A percentile compares a stretch with the other conserved stretches of the same genome.
These are phyloP conservation scores for Plasmodium chabaudi DNA, from an alignment of 169 alveolate species.

Conservation along the genomic window DNA sequence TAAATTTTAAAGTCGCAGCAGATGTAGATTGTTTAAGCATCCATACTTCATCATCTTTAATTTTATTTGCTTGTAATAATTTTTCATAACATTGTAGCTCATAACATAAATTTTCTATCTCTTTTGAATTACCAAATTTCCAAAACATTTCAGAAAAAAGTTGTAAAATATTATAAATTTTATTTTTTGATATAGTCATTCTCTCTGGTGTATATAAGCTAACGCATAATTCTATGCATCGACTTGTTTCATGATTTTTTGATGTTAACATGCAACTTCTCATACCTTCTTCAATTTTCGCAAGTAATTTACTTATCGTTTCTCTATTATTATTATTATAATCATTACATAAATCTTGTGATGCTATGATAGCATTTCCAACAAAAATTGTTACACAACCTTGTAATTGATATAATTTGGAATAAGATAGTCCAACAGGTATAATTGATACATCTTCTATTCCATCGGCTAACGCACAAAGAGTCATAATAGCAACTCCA, in stretches of 20 bases:
- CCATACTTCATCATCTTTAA: conserved; percentile 93
- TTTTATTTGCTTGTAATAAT: conserved; percentile 81
- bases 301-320: conserved; percentile 82
- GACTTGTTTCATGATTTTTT: conserved; percentile 84
- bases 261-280: conserved; percentile 88
- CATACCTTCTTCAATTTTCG: conserved; percentile 85
- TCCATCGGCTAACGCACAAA: conserved; percentile 93
- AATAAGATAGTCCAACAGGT: conserved; percentile 91
- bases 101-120: conserved; percentile 82
- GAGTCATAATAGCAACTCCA: conserved; percentile 95
- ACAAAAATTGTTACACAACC: conserved; percentile 89
- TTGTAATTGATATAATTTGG: conserved; percentile 88
- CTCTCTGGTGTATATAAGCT: conserved; percentile 92
- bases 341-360: conserved; percentile 83
- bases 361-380: conserved; percentile 89
- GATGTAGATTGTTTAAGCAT: conserved; percentile 91
- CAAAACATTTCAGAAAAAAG: conserved; percentile 87
- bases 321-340: conserved; percentile 83
- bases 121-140: conserved; percentile 86
- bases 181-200: conserved; percentile 87
- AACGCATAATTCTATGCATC: conserved; percentile 86
- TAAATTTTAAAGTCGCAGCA: conserved; percentile 86
- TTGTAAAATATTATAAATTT: conserved; percentile 86
- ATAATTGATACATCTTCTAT: conserved; percentile 91
- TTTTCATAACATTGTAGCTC: conserved; percentile 86